These are phyloP conservation scores for Debaryomyces psychrophilus DNA, from an alignment of 1,139 yeast species.

Conservation along the genomic window DNA sequence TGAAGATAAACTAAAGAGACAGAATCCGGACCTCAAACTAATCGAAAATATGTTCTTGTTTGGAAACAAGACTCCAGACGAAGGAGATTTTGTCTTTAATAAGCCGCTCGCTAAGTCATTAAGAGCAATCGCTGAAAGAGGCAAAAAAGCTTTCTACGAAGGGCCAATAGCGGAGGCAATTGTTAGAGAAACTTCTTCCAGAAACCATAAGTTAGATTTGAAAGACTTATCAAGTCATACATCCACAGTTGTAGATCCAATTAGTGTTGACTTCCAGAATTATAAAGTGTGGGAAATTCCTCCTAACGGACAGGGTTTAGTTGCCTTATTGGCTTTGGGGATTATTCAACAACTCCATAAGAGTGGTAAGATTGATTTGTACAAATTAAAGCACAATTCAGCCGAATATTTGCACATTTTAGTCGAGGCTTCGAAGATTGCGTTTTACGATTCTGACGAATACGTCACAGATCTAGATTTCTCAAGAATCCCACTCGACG, in stretches of 20 bases:
- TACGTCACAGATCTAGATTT: constrained; percentile 65
- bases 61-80: constrained; percentile 44
- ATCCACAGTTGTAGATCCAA: constrained; percentile 66
- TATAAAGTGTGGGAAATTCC: constrained; percentile 71
- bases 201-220: constrained; percentile 58
- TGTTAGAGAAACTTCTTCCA: constrained; percentile 50
- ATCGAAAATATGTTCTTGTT: constrained; percentile 41
- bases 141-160: constrained; percentile 67
- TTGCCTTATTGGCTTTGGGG: constrained; percentile 71
- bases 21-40: constrained; percentile 33
- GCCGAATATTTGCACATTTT: constrained; percentile 69
- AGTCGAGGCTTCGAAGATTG: constrained; percentile 71
- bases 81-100: constrained; percentile 65
- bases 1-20: constrained; percentile 38
- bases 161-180: constrained; percentile 72
- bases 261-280: constrained; percentile 50
- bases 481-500: constrained; percentile 39
- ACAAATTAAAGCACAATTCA: constrained; percentile 62
- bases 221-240: constrained; percentile 61
- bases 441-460: constrained; percentile 77
- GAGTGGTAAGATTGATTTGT: constrained; percentile 47
- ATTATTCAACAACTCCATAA: constrained; percentile 59
- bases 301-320: constrained; percentile 81
- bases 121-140: constrained; percentile 53
- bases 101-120: constrained; percentile 57